Evolutionary conservation across 768 basidiomycete species (phyloP), one percentile per base, ranked within the genome.

Genomic region (Chalciporus piperatus): DNA sequence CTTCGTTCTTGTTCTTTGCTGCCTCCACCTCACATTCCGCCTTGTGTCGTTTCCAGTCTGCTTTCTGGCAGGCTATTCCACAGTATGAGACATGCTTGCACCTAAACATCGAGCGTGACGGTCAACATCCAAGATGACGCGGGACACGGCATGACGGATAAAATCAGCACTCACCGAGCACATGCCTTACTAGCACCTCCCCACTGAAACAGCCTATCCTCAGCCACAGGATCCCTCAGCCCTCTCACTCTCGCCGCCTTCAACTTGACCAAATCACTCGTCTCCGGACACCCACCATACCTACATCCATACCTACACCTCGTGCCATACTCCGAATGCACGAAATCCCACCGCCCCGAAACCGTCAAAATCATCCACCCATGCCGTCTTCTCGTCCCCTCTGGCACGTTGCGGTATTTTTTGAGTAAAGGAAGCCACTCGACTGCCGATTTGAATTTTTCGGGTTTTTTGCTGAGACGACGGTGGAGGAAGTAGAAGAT

Each of bases 401-500:
- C 37, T 6, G 66, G 61, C n/a, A 69, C 50, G 14, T 59, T 43
- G 6, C 43, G 39, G 50, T 59, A 66, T 12, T 49, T 48, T 2
- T 45, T 25, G 13, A 67, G 58, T 25, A 69, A 55, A 2, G 40
- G 25, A 12, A 48, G 50, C 57, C 62, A 64, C 25, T 62, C 60
- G 1, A 32, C 37, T 19, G 47, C 48, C 19, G 52, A 56, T 8
- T 40, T 35, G 45, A 62, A 57, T 6, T 52, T 37, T 10, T 42
- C 44, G 0, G 40, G 52, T 33, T 60, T 51, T 37, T 56, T 57
- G 17, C 59, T 51, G 48, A 64, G 56, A 33, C 56, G 61, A 38
- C 59, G 61, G n/a, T 53, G 50, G 17, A 69, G 46, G 54, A 63
- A 69, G 52, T 65, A 60, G 51, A 69, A 63, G 3, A 69, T 44